Evolutionary conservation across 169 alveolate species (phyloP).

Genomic region (Miamiensis avidus): DNA sequence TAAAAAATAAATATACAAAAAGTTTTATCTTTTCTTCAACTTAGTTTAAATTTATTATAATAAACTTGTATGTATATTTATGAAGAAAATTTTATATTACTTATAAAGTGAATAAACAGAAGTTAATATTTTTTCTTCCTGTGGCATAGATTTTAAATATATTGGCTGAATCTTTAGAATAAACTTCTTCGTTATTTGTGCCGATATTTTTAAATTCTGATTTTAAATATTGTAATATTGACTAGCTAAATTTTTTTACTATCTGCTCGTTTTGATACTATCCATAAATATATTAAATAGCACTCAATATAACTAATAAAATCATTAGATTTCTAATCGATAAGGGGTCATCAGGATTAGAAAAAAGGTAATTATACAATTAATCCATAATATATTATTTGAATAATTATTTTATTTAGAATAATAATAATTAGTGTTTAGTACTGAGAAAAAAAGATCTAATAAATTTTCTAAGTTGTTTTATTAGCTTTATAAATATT

Average conservation of each 20-base stretch:
- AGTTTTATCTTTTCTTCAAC: not conserved
- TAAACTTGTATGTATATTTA: no score
- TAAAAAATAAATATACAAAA: no score
- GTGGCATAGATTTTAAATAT: not conserved
- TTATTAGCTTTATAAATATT: no score
- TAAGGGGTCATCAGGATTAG: no score
- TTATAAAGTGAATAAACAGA: not conserved
- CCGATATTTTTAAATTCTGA: not conserved
- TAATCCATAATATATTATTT: no score
- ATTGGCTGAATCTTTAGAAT: not conserved
- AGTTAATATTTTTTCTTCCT: not conserved
- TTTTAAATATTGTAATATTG: no score
- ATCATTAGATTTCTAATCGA: not conserved
- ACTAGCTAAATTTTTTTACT: not conserved
- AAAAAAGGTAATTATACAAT: no score
- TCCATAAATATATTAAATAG: not conserved
- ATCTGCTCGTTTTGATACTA: not conserved
- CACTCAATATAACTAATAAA: not conserved
- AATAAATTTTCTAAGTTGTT: no score
- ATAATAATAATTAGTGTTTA: no score
- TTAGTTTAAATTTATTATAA: no score
- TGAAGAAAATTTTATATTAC: not conserved
- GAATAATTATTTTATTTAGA: no score
- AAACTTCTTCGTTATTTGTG: not conserved
- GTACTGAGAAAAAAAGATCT: no score